Percentiles rank a stretch among this genome's conserved stretches.
Evolutionary conservation across 306 rosid genomes (phyloP).

Genomic region (Vigna angularis): DNA sequence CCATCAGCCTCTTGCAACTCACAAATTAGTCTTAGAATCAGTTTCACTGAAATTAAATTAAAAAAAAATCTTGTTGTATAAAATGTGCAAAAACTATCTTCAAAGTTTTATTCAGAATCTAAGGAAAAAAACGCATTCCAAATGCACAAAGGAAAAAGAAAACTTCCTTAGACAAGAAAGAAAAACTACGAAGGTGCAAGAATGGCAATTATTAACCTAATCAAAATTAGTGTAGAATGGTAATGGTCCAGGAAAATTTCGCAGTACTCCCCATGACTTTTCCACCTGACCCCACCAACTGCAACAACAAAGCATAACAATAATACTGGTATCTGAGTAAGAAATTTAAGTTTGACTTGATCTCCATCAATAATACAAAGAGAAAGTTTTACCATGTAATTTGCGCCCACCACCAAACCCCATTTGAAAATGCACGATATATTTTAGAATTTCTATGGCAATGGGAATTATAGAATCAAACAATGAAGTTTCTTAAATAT

Average conservation of each 20-base stretch:
- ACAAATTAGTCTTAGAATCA: constrained; percentile 2
- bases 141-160: constrained; percentile 3
- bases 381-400: not conserved
- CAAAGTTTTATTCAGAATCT: constrained; percentile 19
- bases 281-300: constrained; percentile 96
- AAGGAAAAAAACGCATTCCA: not conserved
- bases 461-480: not conserved
- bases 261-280: constrained; percentile 80
- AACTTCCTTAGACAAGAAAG: constrained; percentile 1
- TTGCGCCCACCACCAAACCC: not conserved
- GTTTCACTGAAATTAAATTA: constrained; percentile 15
- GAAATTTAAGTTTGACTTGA: constrained; percentile 29
- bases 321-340: constrained; percentile 42
- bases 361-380: constrained; percentile 33
- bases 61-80: not conserved
- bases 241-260: constrained; percentile 54
- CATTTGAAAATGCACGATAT: not conserved
- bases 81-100: not conserved
- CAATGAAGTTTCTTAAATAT: not conserved
- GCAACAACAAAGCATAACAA: constrained; percentile 53
- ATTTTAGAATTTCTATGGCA: constrained; percentile 3
- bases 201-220: constrained; percentile 61
- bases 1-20: constrained; percentile 5
- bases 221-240: constrained; percentile 94
- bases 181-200: not conserved